Base-by-base conservation (phyloP, 2,329 filamentous ascomycete species). In the Microcyclospora tardicrescens region DNA sequence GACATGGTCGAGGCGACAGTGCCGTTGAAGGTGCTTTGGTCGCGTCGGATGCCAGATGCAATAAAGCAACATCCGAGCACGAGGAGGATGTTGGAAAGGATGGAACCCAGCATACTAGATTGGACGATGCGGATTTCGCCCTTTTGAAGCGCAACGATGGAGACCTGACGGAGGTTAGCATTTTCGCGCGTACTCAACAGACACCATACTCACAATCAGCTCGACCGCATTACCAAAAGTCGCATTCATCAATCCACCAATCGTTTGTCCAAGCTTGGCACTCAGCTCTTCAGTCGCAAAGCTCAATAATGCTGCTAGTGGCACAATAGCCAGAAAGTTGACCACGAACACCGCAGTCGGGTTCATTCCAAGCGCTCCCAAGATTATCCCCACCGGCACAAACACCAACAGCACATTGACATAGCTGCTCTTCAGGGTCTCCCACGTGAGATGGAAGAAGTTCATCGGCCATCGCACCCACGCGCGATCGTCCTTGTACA, bases 51-150 rank as follows among this genome's bases (percentile, higher is more conserved):
- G 19, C 68, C 68, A 28, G 65, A 68, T 16, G 66, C 60, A 39
- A 71, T 60, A 61, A 71, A 71, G 53, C 68, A 71, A 60, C 67
- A 71, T 29, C 68, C 68, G 14, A 71, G 62, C 29, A 71, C 89
- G 15, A 96, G 75, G 6, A 96, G 72, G 47, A 95, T 79, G 62
- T 96, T 96, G 48, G 89, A 95, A 30, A 96, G 70, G 51, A 96
- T 93, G 55, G 84, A 93, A 35, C 91, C 89, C 28, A 96, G 77
- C 87, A 96, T 96, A 47, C 85, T 93, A 14, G 89, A 82, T 65
- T 96, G 91, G n/a, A 96, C 89, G 48, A 96, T 87, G 53, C 89
- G 79, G 56, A 95, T 93, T 64, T 96, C 82, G 46, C 78, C 77
- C 51, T 91, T 77, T 48, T 70, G 76, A 34, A 98, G 72, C 13